A percentile compares a stretch with the other conserved stretches of the same genome.
These are phyloP conservation scores for Hypoxylon sp. DNA, from an alignment of 2,329 filamentous ascomycete species.

Conservation along the genomic window DNA sequence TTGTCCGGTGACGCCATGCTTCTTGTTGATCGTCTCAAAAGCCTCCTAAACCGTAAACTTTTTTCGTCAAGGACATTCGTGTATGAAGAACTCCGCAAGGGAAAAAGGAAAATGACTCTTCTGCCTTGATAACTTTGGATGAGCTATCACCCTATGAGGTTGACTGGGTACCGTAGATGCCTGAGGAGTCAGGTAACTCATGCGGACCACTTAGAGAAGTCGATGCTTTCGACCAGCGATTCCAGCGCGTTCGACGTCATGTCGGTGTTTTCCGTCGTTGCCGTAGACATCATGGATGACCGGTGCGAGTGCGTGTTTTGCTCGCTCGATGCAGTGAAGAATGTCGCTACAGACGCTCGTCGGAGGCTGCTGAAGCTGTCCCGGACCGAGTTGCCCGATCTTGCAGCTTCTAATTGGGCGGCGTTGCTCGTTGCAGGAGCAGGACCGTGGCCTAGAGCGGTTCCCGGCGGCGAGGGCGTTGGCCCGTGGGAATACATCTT, in stretches of 20 bases:
- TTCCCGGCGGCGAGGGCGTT: constrained; percentile 44
- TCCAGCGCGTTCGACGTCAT: constrained; percentile 47
- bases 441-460: constrained; percentile 45
- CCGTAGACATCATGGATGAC: constrained; percentile 64
- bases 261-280: constrained; percentile 64
- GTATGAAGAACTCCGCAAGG: constrained; percentile 28
- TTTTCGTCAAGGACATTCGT: constrained; percentile 31
- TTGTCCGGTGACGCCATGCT: constrained; percentile 46
- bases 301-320: constrained; percentile 67
- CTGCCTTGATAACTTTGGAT: no score
- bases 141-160: no score
- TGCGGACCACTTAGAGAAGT: constrained; percentile 59
- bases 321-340: constrained; percentile 66
- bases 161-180: not conserved
- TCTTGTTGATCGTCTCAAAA: constrained; percentile 37
- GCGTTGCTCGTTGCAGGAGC: constrained; percentile 43
- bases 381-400: constrained; percentile 60
- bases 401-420: constrained; percentile 47
- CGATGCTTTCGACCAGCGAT: constrained; percentile 55
- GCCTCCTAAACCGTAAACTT: constrained; percentile 31
- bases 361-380: constrained; percentile 69
- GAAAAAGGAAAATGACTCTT: not conserved
- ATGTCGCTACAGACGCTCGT: constrained; percentile 70
- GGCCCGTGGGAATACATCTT: constrained; percentile 46
- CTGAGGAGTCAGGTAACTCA: constrained; percentile 32